A percentile compares a stretch with the other conserved stretches of the same genome.
These are phyloP conservation scores for Harringtonia aguacate DNA, from an alignment of 2,329 filamentous ascomycete genomes.

Conservation along the genomic window DNA sequence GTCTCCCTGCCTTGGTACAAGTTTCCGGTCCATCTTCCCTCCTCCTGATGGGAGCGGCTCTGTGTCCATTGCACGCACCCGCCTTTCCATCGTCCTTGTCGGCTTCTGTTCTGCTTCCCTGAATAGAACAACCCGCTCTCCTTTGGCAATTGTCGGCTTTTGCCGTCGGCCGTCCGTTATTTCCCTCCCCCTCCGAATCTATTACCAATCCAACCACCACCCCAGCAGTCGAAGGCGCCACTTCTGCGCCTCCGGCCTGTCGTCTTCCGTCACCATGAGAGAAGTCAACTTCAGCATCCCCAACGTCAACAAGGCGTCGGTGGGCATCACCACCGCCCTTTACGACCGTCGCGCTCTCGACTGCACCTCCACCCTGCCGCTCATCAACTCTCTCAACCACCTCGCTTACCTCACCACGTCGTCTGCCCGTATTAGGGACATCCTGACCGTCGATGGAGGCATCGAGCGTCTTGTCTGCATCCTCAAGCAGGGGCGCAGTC, in stretches of 20 bases:
- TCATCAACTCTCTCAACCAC: constrained; percentile 98
- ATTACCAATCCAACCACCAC: too few species aligned
- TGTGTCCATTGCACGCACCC: too few species aligned
- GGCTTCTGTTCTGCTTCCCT: too few species aligned
- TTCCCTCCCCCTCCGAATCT: too few species aligned
- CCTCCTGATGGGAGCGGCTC: too few species aligned
- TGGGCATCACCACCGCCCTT: constrained; percentile 91
- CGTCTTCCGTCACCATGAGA: constrained; percentile 53
- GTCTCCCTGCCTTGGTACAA: too few species aligned
- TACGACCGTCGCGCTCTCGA: constrained; percentile 96
- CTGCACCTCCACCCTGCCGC: constrained; percentile 91
- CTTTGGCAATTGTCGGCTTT: too few species aligned
- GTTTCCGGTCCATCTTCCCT: too few species aligned
- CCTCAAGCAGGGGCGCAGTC: constrained; percentile 91
- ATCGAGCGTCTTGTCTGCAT: constrained; percentile 96
- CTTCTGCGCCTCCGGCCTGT: neutral
- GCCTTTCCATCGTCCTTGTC: too few species aligned
- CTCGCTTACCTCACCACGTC: constrained; percentile 97
- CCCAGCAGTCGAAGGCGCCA: too few species aligned
- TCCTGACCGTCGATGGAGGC: constrained; percentile 95
- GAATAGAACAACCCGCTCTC: too few species aligned
- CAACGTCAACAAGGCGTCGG: constrained; percentile 96
- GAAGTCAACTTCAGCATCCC: constrained; percentile 99
- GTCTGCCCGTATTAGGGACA: constrained; percentile 92
- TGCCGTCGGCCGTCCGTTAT: too few species aligned